Conservation (phyloP, 192 early-diverging fungal genomes). For the Backusella tuberculispora region DNA sequence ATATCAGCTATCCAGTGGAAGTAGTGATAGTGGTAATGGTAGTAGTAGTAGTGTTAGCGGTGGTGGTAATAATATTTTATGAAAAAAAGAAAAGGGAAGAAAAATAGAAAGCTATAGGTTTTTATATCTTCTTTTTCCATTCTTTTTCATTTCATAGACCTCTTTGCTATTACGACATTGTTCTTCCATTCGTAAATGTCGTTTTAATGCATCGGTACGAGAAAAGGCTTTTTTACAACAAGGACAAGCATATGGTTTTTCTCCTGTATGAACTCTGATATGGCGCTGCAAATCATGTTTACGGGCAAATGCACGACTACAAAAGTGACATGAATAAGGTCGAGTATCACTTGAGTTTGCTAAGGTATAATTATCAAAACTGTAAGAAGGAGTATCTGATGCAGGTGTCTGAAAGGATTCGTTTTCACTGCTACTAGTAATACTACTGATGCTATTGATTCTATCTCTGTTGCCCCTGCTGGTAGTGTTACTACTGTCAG, state of each 20-base stretch:
- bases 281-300: constrained; percentile 24
- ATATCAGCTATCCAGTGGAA: not conserved
- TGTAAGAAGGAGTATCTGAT: constrained; percentile 13
- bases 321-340: constrained; percentile 12
- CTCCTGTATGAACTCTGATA: constrained; percentile 19
- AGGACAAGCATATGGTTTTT: constrained; percentile 27
- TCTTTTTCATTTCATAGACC: constrained; percentile 8
- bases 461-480: not conserved
- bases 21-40: no score
- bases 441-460: not conserved
- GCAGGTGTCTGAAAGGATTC: constrained; percentile 14
- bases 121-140: constrained; percentile 9
- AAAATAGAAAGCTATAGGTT: not conserved
- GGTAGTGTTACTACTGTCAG: not conserved
- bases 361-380: constrained; percentile 16
- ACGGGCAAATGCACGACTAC: constrained; percentile 18
- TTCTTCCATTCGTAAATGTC: constrained; percentile 17
- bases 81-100: not conserved
- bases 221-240: constrained; percentile 24
- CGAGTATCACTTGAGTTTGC: constrained; percentile 2
- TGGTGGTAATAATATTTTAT: not conserved
- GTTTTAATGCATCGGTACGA: constrained; percentile 20
- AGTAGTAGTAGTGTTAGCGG: no score
- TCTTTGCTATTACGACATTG: constrained; percentile 10
- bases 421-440: not conserved